A percentile compares a stretch with the other conserved stretches of the same genome.
Evolutionary conservation across 2,329 filamentous ascomycete genomes (phyloP).

Genomic region (Botrytis porri): DNA sequence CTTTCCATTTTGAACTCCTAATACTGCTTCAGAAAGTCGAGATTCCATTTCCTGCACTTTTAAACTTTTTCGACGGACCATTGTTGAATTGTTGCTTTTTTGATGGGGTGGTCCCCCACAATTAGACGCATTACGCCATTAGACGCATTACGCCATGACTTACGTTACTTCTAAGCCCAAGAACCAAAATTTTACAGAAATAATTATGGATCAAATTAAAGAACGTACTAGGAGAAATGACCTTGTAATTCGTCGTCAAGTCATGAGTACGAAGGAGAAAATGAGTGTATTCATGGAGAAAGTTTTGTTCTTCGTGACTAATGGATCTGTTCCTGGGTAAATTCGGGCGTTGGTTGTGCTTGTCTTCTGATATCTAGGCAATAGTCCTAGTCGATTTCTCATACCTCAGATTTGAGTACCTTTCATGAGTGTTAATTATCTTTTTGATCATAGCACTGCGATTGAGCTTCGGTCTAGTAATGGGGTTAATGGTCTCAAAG

Average conservation of each 20-base stretch:
- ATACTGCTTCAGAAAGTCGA: no score
- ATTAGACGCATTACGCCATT: no score
- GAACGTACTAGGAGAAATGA: background rate
- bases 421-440: background rate
- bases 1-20: no score
- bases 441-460: background rate
- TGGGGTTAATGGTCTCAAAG: background rate
- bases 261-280: background rate
- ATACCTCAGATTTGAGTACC: background rate
- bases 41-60: no score
- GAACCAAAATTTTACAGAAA: background rate
- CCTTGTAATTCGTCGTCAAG: no score
- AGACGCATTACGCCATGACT: no score
- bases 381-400: accelerated
- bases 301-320: background rate
- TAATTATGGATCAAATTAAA: background rate
- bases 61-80: no score
- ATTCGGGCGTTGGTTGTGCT: background rate
- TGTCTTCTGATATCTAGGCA: background rate
- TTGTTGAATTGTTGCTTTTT: no score
- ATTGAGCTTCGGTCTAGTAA: background rate
- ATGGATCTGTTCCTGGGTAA: background rate
- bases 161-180: background rate
- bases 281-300: background rate
- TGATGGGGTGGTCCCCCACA: no score